Evolutionary conservation across 148 eudicot genomes (phyloP).

Genomic region (Mesembryanthemum crystallinum): DNA sequence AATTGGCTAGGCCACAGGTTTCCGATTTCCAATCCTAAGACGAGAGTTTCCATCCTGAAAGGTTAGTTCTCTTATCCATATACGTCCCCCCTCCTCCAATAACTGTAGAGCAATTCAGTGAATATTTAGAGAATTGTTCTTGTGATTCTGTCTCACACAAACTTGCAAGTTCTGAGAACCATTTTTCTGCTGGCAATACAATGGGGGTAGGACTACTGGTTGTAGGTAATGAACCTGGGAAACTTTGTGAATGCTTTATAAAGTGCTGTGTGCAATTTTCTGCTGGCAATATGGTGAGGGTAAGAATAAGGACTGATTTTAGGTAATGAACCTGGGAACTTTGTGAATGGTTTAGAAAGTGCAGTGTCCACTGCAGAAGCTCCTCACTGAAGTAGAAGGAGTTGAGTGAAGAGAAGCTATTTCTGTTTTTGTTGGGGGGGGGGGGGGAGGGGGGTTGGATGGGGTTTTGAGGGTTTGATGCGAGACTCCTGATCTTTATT

Average conservation of each 20-base stretch:
- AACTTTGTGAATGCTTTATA: background rate
- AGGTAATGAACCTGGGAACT: background rate
- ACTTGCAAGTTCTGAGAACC: background rate
- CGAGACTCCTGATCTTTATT: background rate
- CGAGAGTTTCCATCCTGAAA: slow-evolving; percentile 85
- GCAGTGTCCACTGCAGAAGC: background rate
- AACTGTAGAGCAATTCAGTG: background rate
- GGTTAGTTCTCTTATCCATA: slow-evolving; percentile 37
- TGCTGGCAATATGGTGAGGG: background rate
- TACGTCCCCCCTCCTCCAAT: background rate
- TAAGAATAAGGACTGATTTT: background rate
- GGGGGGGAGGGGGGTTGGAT: no score
- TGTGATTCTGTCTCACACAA: background rate
- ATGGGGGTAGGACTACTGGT: background rate
- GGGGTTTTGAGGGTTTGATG: background rate
- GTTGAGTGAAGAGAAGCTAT: background rate
- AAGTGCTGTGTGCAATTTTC: no score
- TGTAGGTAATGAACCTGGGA: background rate
- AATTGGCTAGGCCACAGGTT: slow-evolving; percentile 86
- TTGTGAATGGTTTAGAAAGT: background rate
- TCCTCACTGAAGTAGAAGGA: background rate
- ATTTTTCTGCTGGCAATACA: background rate
- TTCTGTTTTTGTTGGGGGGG: background rate
- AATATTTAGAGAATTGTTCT: background rate
- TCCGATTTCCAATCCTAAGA: slow-evolving; percentile 94